Evolutionary conservation across 2,329 filamentous ascomycete species (phyloP).

Genomic region (Alternaria triticimaculans): DNA sequence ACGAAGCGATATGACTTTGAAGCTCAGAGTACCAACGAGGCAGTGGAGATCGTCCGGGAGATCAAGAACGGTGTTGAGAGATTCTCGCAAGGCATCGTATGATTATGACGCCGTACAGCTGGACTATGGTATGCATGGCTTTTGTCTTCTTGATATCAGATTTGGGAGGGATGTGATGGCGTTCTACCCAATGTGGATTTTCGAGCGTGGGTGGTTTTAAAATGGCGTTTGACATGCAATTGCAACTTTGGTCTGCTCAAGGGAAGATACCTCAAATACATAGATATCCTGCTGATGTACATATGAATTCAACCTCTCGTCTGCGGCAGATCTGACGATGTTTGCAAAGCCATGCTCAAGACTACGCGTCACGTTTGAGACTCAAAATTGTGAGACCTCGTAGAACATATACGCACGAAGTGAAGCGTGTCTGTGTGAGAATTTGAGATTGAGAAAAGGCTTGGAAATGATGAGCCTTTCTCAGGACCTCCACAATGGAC

Average conservation of each 20-base stretch:
- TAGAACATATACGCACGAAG: not conserved
- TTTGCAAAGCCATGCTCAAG: not conserved
- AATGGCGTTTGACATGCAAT: not conserved
- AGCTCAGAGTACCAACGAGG: conserved; percentile 73
- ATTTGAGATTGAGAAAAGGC: not conserved
- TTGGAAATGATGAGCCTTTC: not conserved
- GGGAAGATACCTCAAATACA: not conserved
- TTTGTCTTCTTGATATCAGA: not conserved
- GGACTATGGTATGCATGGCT: not conserved
- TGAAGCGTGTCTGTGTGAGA: not conserved
- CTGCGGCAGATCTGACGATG: not conserved
- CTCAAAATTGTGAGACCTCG: not conserved
- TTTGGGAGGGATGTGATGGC: not conserved
- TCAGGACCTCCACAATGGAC: not conserved
- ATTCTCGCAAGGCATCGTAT: conserved; percentile 60
- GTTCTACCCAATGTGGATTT: not conserved
- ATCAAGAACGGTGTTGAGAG: conserved; percentile 77
- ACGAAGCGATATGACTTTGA: conserved; percentile 87
- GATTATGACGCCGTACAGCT: not conserved
- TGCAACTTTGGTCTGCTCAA: not conserved
- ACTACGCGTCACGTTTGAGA: not conserved
- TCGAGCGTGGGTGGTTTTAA: not conserved
- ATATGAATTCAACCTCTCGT: not conserved
- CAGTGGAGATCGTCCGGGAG: conserved; percentile 78
- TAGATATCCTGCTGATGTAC: not conserved